Evolutionary conservation across 2,329 filamentous ascomycete genomes (phyloP).

Genomic region (Penicillium freii): DNA sequence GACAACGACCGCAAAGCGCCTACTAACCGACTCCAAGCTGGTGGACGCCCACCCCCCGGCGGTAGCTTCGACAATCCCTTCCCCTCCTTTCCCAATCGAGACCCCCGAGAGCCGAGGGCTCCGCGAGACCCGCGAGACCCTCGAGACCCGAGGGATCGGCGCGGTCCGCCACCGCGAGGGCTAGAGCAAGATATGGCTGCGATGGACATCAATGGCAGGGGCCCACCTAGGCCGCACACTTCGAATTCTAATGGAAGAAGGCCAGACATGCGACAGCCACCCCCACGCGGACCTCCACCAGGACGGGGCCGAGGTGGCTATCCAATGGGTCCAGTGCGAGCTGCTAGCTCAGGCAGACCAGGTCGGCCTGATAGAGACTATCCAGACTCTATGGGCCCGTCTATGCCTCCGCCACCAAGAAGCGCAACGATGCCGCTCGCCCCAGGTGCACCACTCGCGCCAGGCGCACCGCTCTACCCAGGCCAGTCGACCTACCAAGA

Average conservation of each 20-base stretch:
- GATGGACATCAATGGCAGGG: conserved; percentile 38
- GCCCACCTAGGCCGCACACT: conserved; percentile 39
- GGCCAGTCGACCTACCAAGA: conserved; percentile 38
- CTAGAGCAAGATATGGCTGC: conserved; percentile 42
- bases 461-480: conserved; percentile 25
- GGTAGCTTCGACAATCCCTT: conserved; percentile 53
- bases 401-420: conserved; percentile 32
- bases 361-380: conserved; percentile 28
- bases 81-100: conserved; percentile 38
- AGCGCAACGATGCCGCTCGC: conserved; percentile 40
- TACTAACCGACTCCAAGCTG: conserved; percentile 15
- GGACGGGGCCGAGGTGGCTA: conserved; percentile 25
- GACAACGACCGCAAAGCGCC: background rate
- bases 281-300: conserved; percentile 26
- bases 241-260: conserved; percentile 36
- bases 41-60: conserved; percentile 34
- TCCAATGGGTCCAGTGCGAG: conserved; percentile 26
- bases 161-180: conserved; percentile 33
- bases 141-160: conserved; percentile 29
- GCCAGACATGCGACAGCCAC: conserved; percentile 30
- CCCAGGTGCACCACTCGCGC: conserved; percentile 16
- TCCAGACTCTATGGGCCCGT: conserved; percentile 26
- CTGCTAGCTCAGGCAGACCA: conserved; percentile 28
- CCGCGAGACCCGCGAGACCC: conserved; percentile 20
- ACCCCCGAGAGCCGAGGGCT: conserved; percentile 3